A percentile compares a stretch with the other conserved stretches of the same genome.
phyloP scores from a whole-genome alignment of 176 grass and related monocot species.

The Avena sativa region DNA sequence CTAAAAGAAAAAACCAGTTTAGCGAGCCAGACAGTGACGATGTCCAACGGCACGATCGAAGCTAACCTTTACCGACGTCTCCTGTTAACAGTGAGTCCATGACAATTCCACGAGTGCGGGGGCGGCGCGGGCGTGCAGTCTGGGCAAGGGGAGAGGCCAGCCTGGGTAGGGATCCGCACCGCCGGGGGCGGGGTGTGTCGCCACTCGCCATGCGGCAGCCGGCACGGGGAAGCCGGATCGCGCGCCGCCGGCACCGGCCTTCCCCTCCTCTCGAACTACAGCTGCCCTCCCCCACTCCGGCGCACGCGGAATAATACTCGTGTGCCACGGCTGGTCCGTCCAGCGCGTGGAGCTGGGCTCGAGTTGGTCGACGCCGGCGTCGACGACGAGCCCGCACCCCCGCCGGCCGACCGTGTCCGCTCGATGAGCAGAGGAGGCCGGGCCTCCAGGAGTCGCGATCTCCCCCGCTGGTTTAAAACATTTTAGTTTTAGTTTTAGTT shows the following conservation, averaged over 20 bases:
- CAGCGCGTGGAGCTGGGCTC: no score
- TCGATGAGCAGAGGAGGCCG: no score
- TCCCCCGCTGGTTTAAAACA: no score
- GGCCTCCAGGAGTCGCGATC: no score
- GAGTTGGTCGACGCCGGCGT: no score
- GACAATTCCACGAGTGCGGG: background rate
- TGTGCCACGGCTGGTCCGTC: background rate
- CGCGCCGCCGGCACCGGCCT: background rate
- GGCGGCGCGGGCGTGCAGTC: background rate
- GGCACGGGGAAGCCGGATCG: slow-evolving; percentile 30
- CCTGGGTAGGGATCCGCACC: background rate
- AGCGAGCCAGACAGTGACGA: background rate
- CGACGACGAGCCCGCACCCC: no score
- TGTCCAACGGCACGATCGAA: background rate
- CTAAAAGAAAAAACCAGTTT: background rate
- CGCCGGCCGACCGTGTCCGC: no score
- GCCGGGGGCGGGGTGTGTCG: background rate
- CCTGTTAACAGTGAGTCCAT: background rate
- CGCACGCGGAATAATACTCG: background rate
- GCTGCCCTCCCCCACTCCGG: slow-evolving; percentile 16
- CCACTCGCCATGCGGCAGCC: slow-evolving; percentile 1
- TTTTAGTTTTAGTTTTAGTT: no score
- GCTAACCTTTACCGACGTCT: background rate
- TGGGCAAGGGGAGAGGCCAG: no score
- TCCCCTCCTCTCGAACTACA: background rate